Evolutionary conservation across 345 rosid species (phyloP), one percentile per base, ranked within the genome.

Genomic region (Eucalyptus pauciflora): DNA sequence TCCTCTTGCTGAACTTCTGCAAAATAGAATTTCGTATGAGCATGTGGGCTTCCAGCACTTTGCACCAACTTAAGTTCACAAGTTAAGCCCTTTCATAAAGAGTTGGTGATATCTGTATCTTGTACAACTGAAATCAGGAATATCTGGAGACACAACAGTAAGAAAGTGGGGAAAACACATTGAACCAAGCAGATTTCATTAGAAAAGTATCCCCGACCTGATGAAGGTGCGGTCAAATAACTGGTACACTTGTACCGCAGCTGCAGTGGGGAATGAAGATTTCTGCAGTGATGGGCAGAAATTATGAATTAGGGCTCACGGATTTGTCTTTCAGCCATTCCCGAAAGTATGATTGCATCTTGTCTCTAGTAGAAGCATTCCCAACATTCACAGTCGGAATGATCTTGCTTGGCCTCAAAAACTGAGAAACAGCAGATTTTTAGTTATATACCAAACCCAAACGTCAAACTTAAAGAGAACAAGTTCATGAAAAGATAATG

Each of bases 341-440:
- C 45, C 83, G 86, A 90, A 96, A 96, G 91, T 92, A 89, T 29
- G 96, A 95, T 69, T 94, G 95, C 99, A 96, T 95, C 92, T 94
- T 94, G 87, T 95, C 96, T 89, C 97, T 93, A 62, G 49, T 92
- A n/a, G 92, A 92, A 89, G 96, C 93, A 89, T 93, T 95, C 91
- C 92, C 54, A 83, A 92, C 93, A 85, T 95, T 95, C 90, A 96
- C 97, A 5, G 97, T 95, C 37, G 99, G 99, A 90, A 96, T 95
- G 90, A 96, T 94, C 94, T 93, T 95, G 85, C 91, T 95, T 4
- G 99, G 97, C 91, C 89, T 93, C 90, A 96, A 86, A 89, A 96
- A 95, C 97, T 95, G 94, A 83, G 29, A 92, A 87, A 89, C 64
- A 51, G 76, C 52, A 20, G n/a, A 43, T 56, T 60, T 37, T 25